Evolutionary conservation across 164 flowering plant species (phyloP), one percentile per base, ranked within the genome.

Genomic region (Platanus orientalis): DNA sequence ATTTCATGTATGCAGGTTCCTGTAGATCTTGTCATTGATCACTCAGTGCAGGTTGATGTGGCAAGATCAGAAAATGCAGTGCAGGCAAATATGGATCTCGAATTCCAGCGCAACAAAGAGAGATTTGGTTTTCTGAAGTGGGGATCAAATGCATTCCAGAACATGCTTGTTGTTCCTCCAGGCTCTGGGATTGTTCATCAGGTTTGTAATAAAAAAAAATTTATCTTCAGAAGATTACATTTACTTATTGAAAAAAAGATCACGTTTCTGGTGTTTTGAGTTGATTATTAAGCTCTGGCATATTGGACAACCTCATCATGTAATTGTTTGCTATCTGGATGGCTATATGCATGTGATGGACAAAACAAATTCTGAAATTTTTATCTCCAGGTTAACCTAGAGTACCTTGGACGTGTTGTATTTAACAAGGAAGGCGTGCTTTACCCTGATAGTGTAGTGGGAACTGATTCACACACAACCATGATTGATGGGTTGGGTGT

Each of bases 51-150:
- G n/a, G n/a, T n/a, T n/a, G n/a, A n/a, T n/a, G n/a, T n/a, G n/a
- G n/a, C n/a, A n/a, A n/a, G n/a, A n/a, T n/a, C n/a, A n/a, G n/a
- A n/a, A n/a, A n/a, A n/a, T n/a, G n/a, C n/a, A n/a, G n/a, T n/a
- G n/a, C n/a, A n/a, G n/a, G n/a, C n/a, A n/a, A n/a, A n/a, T 61
- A 92, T 92, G 97, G 94, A 87, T 66, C 83, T 85, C 68, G 97
- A 92, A 66, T 92, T 92, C 76, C 84, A 77, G 59, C 83, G 97
- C 56, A 92, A 92, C 86, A 83, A 81, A 71, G 97, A 92, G 67
- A 84, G 97, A 72, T 92, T 92, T 77, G 87, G 81, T 59, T 92
- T 92, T 66, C 84, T 92, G 13, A 92, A 87, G 68, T 92, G 97
- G 96, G 97, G 97, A 6, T 89, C 97, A 36, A 77, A 64, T 66